A percentile compares a stretch with the other conserved stretches of the same genome.
phyloP scores from a whole-genome alignment of 1,139 yeast genomes.

The Debaryomyces coudertii region DNA sequence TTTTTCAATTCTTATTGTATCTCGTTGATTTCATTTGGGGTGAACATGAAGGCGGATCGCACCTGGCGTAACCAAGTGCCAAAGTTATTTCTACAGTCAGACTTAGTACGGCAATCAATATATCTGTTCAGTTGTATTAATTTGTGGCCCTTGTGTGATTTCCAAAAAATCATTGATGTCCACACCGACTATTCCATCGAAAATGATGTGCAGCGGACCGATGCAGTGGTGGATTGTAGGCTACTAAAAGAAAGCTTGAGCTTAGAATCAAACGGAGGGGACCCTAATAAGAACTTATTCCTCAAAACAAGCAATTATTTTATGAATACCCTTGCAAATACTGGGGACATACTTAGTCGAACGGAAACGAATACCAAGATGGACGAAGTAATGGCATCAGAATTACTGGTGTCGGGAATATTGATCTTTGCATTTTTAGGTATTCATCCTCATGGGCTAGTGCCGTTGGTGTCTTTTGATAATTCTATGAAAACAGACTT shows the following conservation, averaged over 20 bases:
- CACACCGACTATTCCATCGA: neutral
- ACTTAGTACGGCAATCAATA: conserved; percentile 25
- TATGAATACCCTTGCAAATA: neutral
- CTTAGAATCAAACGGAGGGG: neutral
- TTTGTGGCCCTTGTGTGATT: conserved; percentile 15
- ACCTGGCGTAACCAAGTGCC: conserved; percentile 36
- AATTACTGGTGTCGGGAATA: conserved; percentile 23
- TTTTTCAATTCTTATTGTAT: conserved; percentile 35
- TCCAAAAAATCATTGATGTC: conserved; percentile 4
- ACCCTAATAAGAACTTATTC: conserved; percentile 1
- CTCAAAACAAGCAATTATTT: conserved; percentile 5
- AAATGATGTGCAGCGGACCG: conserved; percentile 4
- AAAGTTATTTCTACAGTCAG: conserved; percentile 24
- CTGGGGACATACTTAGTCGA: neutral
- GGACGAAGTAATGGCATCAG: conserved; percentile 14
- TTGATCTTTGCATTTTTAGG: conserved; percentile 32
- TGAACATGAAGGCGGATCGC: conserved; percentile 24
- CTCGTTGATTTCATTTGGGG: conserved; percentile 27
- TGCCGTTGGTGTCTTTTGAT: conserved; percentile 29
- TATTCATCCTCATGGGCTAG: conserved; percentile 31
- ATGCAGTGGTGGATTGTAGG: conserved; percentile 11
- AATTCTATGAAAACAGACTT: conserved; percentile 16
- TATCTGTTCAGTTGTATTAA: conserved; percentile 28
- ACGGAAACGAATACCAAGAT: neutral
- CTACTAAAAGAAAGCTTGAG: conserved; percentile 2